These are phyloP conservation scores for Myochromella boudieri DNA, from an alignment of 768 basidiomycete species.

Conservation along the genomic window DNA sequence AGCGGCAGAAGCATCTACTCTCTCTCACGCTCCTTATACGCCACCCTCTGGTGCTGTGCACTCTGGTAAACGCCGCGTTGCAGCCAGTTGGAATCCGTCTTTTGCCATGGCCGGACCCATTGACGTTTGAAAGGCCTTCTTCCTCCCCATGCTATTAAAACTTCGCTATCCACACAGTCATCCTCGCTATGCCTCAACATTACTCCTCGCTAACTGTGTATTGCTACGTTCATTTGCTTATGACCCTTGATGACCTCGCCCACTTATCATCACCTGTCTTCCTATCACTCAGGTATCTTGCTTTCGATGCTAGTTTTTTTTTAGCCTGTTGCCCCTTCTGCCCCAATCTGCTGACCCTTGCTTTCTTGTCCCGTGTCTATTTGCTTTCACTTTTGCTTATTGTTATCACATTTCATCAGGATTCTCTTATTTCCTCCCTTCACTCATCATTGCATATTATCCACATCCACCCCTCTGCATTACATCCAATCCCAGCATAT, in stretches of 20 bases:
- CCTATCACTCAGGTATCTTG: background rate
- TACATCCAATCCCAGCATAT: slow-evolving; percentile 11
- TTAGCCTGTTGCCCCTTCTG: background rate
- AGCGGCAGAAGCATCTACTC: slow-evolving; percentile 15
- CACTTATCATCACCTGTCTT: slow-evolving; percentile 1
- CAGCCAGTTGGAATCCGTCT: slow-evolving; percentile 44
- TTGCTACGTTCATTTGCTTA: slow-evolving; percentile 9
- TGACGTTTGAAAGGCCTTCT: slow-evolving; percentile 21
- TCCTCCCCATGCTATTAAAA: background rate
- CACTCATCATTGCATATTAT: slow-evolving; percentile 9
- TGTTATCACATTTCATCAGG: slow-evolving; percentile 16
- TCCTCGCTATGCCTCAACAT: slow-evolving; percentile 1
- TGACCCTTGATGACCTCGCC: slow-evolving; percentile 6
- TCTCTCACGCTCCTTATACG: slow-evolving; percentile 35
- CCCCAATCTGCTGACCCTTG: slow-evolving; percentile 46
- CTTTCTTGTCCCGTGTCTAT: slow-evolving; percentile 36
- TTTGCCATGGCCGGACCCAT: slow-evolving; percentile 20
- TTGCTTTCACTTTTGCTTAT: slow-evolving; percentile 41
- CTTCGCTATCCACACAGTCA: slow-evolving; percentile 4
- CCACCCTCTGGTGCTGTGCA: slow-evolving; percentile 57
- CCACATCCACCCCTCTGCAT: slow-evolving; percentile 3
- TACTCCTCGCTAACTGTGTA: slow-evolving; percentile 16
- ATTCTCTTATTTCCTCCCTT: background rate
- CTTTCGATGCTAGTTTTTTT: background rate
- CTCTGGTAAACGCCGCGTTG: slow-evolving; percentile 54